These are phyloP conservation scores for Hygrocybe coccinea DNA, from an alignment of 768 basidiomycete species.

Conservation along the genomic window DNA sequence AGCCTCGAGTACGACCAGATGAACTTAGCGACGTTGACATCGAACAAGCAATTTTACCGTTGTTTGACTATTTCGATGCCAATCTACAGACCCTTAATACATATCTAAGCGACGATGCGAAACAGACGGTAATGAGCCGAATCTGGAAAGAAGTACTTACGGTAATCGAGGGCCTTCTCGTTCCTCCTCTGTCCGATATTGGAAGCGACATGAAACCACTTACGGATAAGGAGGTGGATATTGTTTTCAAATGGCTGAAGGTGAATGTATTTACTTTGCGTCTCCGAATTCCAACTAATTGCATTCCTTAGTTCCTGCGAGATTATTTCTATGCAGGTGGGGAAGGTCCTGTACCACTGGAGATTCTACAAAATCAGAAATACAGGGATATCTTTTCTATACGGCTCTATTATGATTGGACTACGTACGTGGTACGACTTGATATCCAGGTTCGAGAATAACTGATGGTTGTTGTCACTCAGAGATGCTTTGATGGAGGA, in stretches of 20 bases:
- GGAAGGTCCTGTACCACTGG: constrained; percentile 84
- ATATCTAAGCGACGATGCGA: constrained; percentile 75
- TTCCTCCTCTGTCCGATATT: constrained; percentile 83
- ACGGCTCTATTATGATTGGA: constrained; percentile 94
- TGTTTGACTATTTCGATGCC: constrained; percentile 95
- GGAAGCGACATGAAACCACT: constrained; percentile 88
- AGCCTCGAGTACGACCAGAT: constrained; percentile 71
- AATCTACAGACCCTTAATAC: constrained; percentile 90
- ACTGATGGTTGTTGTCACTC: constrained; percentile 10
- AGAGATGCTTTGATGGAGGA: constrained; percentile 89
- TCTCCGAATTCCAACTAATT: constrained; percentile 2
- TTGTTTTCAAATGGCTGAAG: constrained; percentile 98
- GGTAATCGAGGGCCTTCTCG: constrained; percentile 80
- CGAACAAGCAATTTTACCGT: constrained; percentile 82
- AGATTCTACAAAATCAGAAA: constrained; percentile 86
- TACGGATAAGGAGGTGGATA: constrained; percentile 93
- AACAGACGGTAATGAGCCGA: constrained; percentile 86
- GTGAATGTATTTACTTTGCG: constrained; percentile 32
- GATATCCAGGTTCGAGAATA: background rate
- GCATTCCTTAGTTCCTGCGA: constrained; percentile 64
- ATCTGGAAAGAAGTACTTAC: constrained; percentile 95
- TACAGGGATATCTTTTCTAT: constrained; percentile 89
- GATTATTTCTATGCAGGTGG: constrained; percentile 96
- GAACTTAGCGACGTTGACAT: constrained; percentile 90
- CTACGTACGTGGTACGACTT: constrained; percentile 53